phyloP scores from a whole-genome alignment of 768 basidiomycete species.

The Inosperma sp. region DNA sequence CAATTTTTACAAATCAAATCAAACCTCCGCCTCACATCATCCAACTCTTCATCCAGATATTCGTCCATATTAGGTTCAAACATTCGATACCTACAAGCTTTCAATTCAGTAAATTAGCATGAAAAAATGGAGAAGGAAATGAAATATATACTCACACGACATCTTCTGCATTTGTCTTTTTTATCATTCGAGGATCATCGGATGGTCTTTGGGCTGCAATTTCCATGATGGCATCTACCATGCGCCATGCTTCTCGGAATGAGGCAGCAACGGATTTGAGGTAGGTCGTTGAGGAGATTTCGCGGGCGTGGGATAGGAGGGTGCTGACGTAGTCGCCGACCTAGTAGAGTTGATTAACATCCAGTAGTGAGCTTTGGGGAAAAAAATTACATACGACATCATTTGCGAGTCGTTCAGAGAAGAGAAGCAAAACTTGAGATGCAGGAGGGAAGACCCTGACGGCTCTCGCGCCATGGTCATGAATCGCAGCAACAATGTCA shows the following conservation, averaged over 20 bases:
- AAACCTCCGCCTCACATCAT: constrained; percentile 68
- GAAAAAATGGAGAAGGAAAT: constrained; percentile 8
- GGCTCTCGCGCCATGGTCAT: constrained; percentile 74
- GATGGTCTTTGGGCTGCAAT: constrained; percentile 43
- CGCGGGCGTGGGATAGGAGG: constrained; percentile 71
- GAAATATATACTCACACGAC: constrained; percentile 56
- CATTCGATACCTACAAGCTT: constrained; percentile 70
- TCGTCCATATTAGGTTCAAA: constrained; percentile 98
- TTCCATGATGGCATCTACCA: constrained; percentile 71
- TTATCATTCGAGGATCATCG: constrained; percentile 40
- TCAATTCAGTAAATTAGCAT: no score
- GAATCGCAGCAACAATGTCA: constrained; percentile 56
- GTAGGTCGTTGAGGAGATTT: constrained; percentile 65
- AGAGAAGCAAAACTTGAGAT: constrained; percentile 72
- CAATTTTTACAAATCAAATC: constrained; percentile 74
- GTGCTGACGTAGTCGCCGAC: constrained; percentile 83
- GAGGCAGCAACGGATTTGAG: constrained; percentile 85
- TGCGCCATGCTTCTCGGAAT: constrained; percentile 82
- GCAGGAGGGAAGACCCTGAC: constrained; percentile 81
- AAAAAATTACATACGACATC: constrained; percentile 63
- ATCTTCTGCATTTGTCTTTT: constrained; percentile 64
- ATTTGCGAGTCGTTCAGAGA: constrained; percentile 75
- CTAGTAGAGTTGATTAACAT: constrained; percentile 33
- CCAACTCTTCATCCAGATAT: constrained; percentile 92
- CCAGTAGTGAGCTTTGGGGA: background rate